Percentiles rank a stretch among this genome's conserved stretches.
phyloP scores from a whole-genome alignment of 345 rosid genomes.

The Acer saccharum region DNA sequence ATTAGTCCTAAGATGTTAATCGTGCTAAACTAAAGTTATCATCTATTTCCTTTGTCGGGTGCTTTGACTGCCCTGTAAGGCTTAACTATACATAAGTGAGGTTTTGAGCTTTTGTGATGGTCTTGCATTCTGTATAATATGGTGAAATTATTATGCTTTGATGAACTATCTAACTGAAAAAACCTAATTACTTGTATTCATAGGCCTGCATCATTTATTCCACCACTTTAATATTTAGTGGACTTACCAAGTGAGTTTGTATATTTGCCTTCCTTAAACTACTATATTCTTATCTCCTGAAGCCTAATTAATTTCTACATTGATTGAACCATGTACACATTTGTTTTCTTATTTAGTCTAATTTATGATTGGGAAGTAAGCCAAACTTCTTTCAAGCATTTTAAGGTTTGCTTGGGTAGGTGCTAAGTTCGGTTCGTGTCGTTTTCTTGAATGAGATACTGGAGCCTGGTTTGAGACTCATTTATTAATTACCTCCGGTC shows the following conservation, averaged over 20 bases:
- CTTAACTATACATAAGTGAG: not conserved
- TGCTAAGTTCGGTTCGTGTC: too few species aligned
- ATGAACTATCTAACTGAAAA: not conserved
- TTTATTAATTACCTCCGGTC: too few species aligned
- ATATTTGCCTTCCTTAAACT: not conserved
- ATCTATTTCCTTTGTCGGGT: not conserved
- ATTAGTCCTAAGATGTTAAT: too few species aligned
- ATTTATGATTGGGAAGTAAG: slow-evolving; percentile 7
- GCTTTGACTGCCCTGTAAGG: not conserved
- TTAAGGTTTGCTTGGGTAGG: not conserved
- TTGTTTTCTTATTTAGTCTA: not conserved
- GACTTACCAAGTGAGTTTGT: slow-evolving; percentile 82
- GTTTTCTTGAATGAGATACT: too few species aligned
- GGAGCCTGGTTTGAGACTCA: too few species aligned
- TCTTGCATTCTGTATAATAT: not conserved
- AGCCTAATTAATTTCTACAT: slow-evolving; percentile 6
- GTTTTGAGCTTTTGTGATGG: not conserved
- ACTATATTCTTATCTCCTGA: not conserved
- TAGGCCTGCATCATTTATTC: slow-evolving; percentile 79
- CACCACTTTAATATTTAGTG: slow-evolving; percentile 76
- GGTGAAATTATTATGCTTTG: not conserved
- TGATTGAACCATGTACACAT: not conserved
- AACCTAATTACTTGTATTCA: slow-evolving; percentile 14
- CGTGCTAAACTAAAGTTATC: slow-evolving; percentile 6
- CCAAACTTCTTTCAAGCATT: not conserved